Evolutionary conservation across 768 basidiomycete species (phyloP).

Genomic region (Mycena vitilis): DNA sequence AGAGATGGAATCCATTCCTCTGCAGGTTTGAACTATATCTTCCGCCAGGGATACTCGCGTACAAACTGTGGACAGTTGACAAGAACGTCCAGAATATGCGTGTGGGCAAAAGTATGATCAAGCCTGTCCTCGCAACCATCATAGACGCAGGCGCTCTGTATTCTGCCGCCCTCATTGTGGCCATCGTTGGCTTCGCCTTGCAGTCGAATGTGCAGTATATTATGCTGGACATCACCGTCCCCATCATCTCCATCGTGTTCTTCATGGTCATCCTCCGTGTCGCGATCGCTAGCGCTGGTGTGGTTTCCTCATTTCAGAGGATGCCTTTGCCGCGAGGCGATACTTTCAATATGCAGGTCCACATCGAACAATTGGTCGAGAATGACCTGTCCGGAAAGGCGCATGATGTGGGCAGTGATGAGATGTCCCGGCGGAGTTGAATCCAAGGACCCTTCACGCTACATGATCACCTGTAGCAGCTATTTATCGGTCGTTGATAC

Average conservation of each 20-base stretch:
- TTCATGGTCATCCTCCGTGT: slow-evolving; percentile 57
- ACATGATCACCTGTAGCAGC: too few species aligned
- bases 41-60: slow-evolving; percentile 25
- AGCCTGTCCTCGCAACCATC: slow-evolving; percentile 45
- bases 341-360: too few species aligned
- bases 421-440: too few species aligned
- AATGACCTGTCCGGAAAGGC: too few species aligned
- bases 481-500: too few species aligned
- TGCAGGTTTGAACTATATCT: not conserved
- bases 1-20: not conserved
- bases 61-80: slow-evolving; percentile 20
- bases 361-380: too few species aligned
- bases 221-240: slow-evolving; percentile 50
- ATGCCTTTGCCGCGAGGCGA: too few species aligned
- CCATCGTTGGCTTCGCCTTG: slow-evolving; percentile 44
- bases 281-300: slow-evolving; percentile 32
- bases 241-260: slow-evolving; percentile 56
- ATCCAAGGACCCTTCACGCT: too few species aligned
- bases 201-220: slow-evolving; percentile 48
- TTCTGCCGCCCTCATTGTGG: slow-evolving; percentile 47
- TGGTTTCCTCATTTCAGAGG: too few species aligned
- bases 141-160: slow-evolving; percentile 54
- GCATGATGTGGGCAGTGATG: too few species aligned
- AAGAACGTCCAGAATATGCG: slow-evolving; percentile 43
- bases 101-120: slow-evolving; percentile 31